phyloP scores from a whole-genome alignment of 768 basidiomycete genomes.

The Serendipita sp. region DNA sequence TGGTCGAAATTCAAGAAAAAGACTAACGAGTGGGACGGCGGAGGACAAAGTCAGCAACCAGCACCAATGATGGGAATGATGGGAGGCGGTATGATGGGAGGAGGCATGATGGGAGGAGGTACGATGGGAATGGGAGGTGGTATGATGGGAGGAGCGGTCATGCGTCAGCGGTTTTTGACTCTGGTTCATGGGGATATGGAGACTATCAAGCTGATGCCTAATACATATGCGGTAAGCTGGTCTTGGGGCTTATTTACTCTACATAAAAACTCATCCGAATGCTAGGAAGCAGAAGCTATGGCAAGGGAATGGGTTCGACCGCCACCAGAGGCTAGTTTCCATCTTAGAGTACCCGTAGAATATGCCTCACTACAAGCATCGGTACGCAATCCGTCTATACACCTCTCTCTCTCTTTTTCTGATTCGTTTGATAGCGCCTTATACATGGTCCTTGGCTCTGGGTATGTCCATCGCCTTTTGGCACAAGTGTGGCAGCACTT shows the following conservation, averaged over 20 bases:
- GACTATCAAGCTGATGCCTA: constrained; percentile 66
- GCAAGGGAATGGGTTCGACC: constrained; percentile 79
- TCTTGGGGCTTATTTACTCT: background rate
- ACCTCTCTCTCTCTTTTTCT: background rate
- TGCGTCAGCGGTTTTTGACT: constrained; percentile 57
- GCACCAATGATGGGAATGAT: background rate
- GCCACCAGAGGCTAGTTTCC: constrained; percentile 60
- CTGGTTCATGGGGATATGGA: constrained; percentile 76
- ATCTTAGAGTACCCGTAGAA: constrained; percentile 70
- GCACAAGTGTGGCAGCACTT: background rate
- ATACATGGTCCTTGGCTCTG: constrained; percentile 75
- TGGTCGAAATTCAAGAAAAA: background rate
- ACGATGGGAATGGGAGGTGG: background rate
- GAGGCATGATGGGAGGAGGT: background rate
- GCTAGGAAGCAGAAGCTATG: constrained; percentile 60
- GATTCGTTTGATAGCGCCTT: constrained; percentile 37
- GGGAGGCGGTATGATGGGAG: background rate
- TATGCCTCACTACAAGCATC: constrained; percentile 72
- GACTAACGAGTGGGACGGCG: background rate
- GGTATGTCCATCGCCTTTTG: constrained; percentile 24
- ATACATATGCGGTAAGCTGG: constrained; percentile 39
- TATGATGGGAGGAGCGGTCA: background rate
- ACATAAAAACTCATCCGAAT: background rate
- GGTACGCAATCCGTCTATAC: constrained; percentile 26
- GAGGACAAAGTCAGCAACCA: background rate